Evolutionary conservation across 1,139 yeast genomes (phyloP), one percentile per base, ranked within the genome.

Genomic region (Hyphopichia wangnamkhiaoensis): DNA sequence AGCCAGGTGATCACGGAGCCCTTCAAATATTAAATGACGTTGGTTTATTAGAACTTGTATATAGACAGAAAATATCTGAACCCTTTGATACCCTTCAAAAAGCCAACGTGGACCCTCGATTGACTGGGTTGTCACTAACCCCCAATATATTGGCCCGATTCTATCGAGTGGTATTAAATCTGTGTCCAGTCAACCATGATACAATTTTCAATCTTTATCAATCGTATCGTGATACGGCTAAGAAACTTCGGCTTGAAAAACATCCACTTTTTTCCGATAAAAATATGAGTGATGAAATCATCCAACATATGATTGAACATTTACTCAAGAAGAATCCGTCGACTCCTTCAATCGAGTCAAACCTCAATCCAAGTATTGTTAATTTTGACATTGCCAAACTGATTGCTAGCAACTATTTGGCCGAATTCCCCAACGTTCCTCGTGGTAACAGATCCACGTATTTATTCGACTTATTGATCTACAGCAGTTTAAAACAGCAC

Each of bases 71-170:
- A 13, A 14, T 25, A 2, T 10, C 16, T 5, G 34, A 30, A 5
- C 18, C 31, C 8, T 23, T 18, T 17, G 31, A 30, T 9, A 16
- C 16, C 12, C 45, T 65, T 4, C 58, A 58, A 34, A 49, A 43
- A 14, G 76, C 74, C 0, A 59, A 56, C 23, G 55, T 72, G 16
- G 73, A 70, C 40, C 39, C 48, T 2, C 48, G 50, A 25, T 52
- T 72, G 18, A 47, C 54, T 10, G 64, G 61, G 1, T 49, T 58
- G n/a, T 42, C 49, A 1, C 46, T 68, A 30, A 49, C 56, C 2
- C 53, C 63, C 25, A 46, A 48, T 5, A 49, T 52, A 4, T 49
- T 71, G 26, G 52, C 57, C 16, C 52, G 49, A 13, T 50, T 68
- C 14, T 71, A 71, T 43, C 57, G 24, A 19, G 16, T 19, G 4